Conservation (phyloP, 106 monocot species). For the Acanthochlamys bracteata region DNA sequence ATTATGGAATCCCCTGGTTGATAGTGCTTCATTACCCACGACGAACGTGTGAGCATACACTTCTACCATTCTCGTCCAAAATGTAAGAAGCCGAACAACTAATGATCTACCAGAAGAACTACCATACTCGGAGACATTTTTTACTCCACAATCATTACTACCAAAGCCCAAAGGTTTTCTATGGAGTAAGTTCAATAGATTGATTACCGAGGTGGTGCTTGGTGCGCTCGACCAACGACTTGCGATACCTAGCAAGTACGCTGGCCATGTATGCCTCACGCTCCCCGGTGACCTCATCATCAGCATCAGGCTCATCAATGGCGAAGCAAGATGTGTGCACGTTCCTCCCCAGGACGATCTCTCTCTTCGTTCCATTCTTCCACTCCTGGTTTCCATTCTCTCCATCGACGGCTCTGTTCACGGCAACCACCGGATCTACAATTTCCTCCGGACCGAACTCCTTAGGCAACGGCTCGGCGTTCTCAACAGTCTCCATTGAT, state of each 20-base stretch:
- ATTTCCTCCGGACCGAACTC: constrained; percentile 31
- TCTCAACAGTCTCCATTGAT: constrained; percentile 15
- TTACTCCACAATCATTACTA: neutral
- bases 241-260: constrained; percentile 45
- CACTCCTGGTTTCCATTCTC: neutral
- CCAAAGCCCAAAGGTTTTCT: neutral
- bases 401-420: neutral
- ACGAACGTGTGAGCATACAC: too few species aligned
- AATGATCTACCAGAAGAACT: too few species aligned
- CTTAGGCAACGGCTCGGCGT: constrained; percentile 24
- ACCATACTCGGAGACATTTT: too few species aligned
- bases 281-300: constrained; percentile 71
- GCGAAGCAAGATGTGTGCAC: constrained; percentile 56
- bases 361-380: constrained; percentile 4
- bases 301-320: constrained; percentile 68
- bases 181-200: neutral
- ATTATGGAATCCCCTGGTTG: too few species aligned
- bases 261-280: constrained; percentile 78
- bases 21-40: too few species aligned
- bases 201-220: constrained; percentile 51
- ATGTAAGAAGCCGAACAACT: too few species aligned
- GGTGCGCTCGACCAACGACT: constrained; percentile 43
- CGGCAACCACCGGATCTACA: neutral
- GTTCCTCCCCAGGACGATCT: constrained; percentile 75
- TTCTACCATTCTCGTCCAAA: too few species aligned